phyloP scores from a whole-genome alignment of 1,139 yeast species.

The Zygosaccharomyces pseudobailii region DNA sequence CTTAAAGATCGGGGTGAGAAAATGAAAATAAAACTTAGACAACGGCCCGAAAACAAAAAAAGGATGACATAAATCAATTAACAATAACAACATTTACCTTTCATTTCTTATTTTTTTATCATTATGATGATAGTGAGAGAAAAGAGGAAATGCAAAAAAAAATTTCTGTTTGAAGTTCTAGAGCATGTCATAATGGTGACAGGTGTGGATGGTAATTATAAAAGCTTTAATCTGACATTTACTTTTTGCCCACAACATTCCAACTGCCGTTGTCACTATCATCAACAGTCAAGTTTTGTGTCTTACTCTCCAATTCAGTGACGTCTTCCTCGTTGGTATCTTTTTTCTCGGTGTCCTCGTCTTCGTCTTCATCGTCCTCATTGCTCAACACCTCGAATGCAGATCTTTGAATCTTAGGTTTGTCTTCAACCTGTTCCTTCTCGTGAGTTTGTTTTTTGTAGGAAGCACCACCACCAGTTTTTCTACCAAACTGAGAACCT shows the following conservation, averaged over 20 bases:
- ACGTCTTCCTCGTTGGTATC: slow-evolving; percentile 17
- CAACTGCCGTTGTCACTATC: slow-evolving; percentile 45
- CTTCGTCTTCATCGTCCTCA: slow-evolving; percentile 61
- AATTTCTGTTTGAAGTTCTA: no score
- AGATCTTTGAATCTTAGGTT: slow-evolving; percentile 50
- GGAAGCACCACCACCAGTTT: slow-evolving; percentile 36
- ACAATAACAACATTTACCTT: neutral
- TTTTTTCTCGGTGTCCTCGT: slow-evolving; percentile 33
- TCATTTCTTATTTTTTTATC: neutral
- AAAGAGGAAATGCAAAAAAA: neutral
- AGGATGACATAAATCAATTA: no score
- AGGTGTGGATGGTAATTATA: no score
- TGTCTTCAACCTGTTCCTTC: slow-evolving; percentile 36
- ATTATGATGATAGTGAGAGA: neutral
- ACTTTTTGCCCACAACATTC: slow-evolving; percentile 58
- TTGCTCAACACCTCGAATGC: slow-evolving; percentile 60
- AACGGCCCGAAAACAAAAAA: neutral
- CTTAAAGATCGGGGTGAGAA: neutral
- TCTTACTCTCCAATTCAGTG: slow-evolving; percentile 40
- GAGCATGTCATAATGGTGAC: no score
- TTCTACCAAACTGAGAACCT: slow-evolving; percentile 21
- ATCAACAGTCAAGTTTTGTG: slow-evolving; percentile 38
- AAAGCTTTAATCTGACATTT: no score
- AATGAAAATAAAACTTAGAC: neutral
- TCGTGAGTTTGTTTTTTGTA: slow-evolving; percentile 21